Evolutionary conservation across 1,284 basidiomycete species (phyloP), one percentile per base, ranked within the genome.

Genomic region (Hortiboletus rubellus): DNA sequence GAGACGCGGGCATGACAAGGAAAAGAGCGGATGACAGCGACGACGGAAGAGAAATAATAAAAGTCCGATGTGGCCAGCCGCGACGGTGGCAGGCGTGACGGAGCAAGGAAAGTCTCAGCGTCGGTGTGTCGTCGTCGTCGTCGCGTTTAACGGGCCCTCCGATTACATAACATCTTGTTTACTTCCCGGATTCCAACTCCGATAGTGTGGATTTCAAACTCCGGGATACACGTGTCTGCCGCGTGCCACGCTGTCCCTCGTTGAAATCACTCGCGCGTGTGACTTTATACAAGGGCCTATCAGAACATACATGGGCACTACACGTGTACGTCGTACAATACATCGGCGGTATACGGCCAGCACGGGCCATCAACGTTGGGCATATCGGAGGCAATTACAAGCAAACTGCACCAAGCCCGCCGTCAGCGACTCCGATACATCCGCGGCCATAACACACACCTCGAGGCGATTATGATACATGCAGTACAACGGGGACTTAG

Each of bases 1-100:
- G 72, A 59, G 74, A 75, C 52, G 72, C 65, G 56, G 71, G 63
- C 72, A 74, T 72, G 46, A 52, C 31, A 59, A 56, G 61, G 54
- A 69, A 69, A 72, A 3, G 68, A 69, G 69, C 66, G 70, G 63
- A 72, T 58, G 60, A 56, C 62, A 54, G 46, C 65, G 63, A 60
- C 60, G 60, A 65, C 52, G 38, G 31, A 34, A 34, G 22, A 51
- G 49, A 24, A 55, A 68, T 65, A 65, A 67, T 62, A 67, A 65
- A 54, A 53, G 52, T 54, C 49, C 46, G 41, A 47, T 11, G 43
- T 48, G 65, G 36, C 40, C 34, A 46, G 43, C 38, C 31, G 57
- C 43, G 64, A 52, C 49, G 47, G 33, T 22, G 31, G 58, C 48
- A 40, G n/a, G 42, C 38, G 54, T 50, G 46, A 50, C 59, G 42